These are phyloP conservation scores for Lojkania enalia DNA, from an alignment of 2,329 filamentous ascomycete species.

Conservation along the genomic window DNA sequence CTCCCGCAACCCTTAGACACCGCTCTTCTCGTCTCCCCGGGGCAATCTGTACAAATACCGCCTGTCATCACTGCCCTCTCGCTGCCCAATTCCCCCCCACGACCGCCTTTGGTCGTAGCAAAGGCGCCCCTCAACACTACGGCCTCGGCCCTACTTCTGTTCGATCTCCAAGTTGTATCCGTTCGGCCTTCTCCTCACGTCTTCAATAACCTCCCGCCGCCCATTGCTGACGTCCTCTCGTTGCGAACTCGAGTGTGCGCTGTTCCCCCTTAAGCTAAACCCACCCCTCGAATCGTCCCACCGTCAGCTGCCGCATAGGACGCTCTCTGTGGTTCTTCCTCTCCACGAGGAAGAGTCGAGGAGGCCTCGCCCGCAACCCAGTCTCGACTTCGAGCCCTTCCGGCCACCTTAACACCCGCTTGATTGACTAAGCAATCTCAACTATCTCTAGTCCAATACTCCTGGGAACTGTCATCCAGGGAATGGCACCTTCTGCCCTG, in stretches of 20 bases:
- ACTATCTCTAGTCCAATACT: slow-evolving; percentile 16
- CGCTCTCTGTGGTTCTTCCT: slow-evolving; percentile 98
- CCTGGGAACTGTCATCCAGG: slow-evolving; percentile 49
- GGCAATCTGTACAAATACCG: slow-evolving; percentile 7
- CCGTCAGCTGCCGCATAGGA: slow-evolving; percentile 99
- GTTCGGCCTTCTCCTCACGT: slow-evolving; percentile 52
- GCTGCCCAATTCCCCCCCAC: slow-evolving; percentile 7
- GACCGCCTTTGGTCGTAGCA: slow-evolving; percentile 47
- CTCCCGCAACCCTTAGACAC: slow-evolving; percentile 13
- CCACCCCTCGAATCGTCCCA: slow-evolving; percentile 60
- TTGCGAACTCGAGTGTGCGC: slow-evolving; percentile 45
- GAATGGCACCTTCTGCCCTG: slow-evolving; percentile 73
- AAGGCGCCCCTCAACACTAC: slow-evolving; percentile 50
- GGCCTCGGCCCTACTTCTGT: slow-evolving; percentile 48
- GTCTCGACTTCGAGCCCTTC: slow-evolving; percentile 87
- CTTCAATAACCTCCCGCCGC: slow-evolving; percentile 55
- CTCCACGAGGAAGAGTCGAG: slow-evolving; percentile 98
- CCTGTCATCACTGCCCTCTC: slow-evolving; percentile 14
- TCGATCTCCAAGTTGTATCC: slow-evolving; percentile 53
- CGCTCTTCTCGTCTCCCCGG: slow-evolving; percentile 5
- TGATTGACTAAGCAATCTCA: slow-evolving; percentile 20
- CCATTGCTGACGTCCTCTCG: slow-evolving; percentile 42
- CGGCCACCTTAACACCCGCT: slow-evolving; percentile 83
- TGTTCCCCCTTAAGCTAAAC: slow-evolving; percentile 49
- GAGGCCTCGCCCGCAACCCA: slow-evolving; percentile 88